Evolutionary conservation across 768 basidiomycete species (phyloP).

Genomic region (Suillus spraguei): DNA sequence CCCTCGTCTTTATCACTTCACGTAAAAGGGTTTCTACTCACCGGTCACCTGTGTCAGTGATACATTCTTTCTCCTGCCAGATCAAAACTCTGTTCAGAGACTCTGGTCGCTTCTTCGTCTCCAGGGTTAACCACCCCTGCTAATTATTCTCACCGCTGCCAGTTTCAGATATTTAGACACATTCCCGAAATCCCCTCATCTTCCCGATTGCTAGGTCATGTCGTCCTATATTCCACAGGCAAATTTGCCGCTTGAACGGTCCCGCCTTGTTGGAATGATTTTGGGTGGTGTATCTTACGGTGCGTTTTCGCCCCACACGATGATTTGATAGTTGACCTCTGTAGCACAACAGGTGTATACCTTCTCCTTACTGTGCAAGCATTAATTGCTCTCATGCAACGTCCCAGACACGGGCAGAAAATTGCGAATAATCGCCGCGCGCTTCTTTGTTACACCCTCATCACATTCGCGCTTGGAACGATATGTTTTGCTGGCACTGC

Average conservation of each 20-base stretch:
- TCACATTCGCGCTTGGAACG: not conserved
- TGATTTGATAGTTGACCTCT: not conserved
- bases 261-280: not conserved
- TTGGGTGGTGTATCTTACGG: not conserved
- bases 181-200: not conserved
- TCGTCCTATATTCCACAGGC: not conserved
- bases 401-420: not conserved
- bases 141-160: not conserved
- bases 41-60: not conserved
- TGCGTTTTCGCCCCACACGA: not conserved
- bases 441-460: not conserved
- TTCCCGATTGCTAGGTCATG: not conserved
- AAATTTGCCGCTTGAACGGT: not conserved
- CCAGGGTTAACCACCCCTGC: too few relatives aligned
- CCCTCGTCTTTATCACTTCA: not conserved
- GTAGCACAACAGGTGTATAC: not conserved
- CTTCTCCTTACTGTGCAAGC: not conserved
- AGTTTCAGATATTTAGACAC: not conserved
- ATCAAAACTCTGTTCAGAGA: not conserved
- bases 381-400: not conserved
- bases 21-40: conserved; percentile 1
- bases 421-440: not conserved
- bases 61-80: not conserved
- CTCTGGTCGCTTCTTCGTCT: too few relatives aligned
- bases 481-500: not conserved